Conservation (phyloP, 2,329 filamentous ascomycete species). For the Sclerotinia minor region DNA sequence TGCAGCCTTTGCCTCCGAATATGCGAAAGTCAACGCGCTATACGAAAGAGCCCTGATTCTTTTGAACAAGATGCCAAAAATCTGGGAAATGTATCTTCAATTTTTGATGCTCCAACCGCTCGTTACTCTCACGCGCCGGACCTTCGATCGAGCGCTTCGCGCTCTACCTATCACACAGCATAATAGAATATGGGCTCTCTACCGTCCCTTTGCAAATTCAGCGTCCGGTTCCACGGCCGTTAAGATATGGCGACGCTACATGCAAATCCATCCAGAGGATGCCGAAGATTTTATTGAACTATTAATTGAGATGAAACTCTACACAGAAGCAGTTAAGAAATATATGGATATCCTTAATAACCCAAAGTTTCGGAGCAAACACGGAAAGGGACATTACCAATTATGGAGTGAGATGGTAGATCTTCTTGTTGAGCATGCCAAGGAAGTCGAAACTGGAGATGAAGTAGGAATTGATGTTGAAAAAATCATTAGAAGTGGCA, state of each 20-base stretch:
- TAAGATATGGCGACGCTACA: constrained; percentile 91
- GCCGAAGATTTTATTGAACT: constrained; percentile 94
- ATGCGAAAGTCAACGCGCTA: constrained; percentile 88
- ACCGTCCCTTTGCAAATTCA: constrained; percentile 86
- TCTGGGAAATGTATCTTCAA: constrained; percentile 96
- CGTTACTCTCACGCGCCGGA: constrained; percentile 79
- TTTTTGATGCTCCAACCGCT: constrained; percentile 92
- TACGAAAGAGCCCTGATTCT: constrained; percentile 92
- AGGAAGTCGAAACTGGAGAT: constrained; percentile 76
- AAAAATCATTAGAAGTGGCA: constrained; percentile 87
- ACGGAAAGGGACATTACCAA: constrained; percentile 92
- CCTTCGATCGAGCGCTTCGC: constrained; percentile 88
- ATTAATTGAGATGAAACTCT: constrained; percentile 75
- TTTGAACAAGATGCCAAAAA: constrained; percentile 96
- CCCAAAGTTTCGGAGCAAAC: constrained; percentile 84
- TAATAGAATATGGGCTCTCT: constrained; percentile 91
- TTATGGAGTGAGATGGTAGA: constrained; percentile 98
- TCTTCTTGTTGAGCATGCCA: constrained; percentile 85
- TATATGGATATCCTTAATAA: constrained; percentile 95
- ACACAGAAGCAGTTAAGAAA: constrained; percentile 85
- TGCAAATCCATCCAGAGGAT: constrained; percentile 95
- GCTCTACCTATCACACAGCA: constrained; percentile 94
- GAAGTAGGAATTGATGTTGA: constrained; percentile 88
- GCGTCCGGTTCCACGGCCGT: constrained; percentile 88
- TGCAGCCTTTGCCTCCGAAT: constrained; percentile 75